A percentile compares a stretch with the other conserved stretches of the same genome.
Conservation (phyloP, 2,329 filamentous ascomycete species). For the Fusarium dimerum region DNA sequence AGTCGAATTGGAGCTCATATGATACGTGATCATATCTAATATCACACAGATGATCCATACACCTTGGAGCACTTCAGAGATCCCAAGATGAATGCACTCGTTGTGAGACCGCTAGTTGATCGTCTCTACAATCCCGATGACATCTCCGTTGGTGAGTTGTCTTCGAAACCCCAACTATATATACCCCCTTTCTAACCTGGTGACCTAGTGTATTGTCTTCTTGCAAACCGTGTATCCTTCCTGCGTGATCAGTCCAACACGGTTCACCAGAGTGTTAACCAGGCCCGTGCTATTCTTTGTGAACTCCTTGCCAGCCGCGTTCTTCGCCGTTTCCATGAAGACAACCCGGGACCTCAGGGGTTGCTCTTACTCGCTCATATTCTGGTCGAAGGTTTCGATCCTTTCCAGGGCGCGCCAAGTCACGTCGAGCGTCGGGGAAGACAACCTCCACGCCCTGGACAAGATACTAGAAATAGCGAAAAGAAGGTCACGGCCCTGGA, state of each 20-base stretch:
- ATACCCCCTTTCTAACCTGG: slow-evolving; percentile 1
- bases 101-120: slow-evolving; percentile 70
- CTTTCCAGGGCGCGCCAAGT: slow-evolving; percentile 67
- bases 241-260: slow-evolving; percentile 65
- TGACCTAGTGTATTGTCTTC: slow-evolving; percentile 65
- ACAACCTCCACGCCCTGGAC: slow-evolving; percentile 41
- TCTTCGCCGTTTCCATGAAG: slow-evolving; percentile 68
- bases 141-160: slow-evolving; percentile 56
- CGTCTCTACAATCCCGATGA: slow-evolving; percentile 66
- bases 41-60: slow-evolving; percentile 41
- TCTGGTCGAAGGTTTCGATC: slow-evolving; percentile 70
- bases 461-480: slow-evolving; percentile 42
- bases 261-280: slow-evolving; percentile 69
- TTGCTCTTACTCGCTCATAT: slow-evolving; percentile 67
- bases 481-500: slow-evolving; percentile 68
- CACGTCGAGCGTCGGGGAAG: slow-evolving; percentile 54
- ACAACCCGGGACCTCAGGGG: slow-evolving; percentile 62
- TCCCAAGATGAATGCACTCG: slow-evolving; percentile 65
- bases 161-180: not conserved
- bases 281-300: slow-evolving; percentile 67
- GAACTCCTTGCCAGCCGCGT: slow-evolving; percentile 69
- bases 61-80: slow-evolving; percentile 64
- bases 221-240: slow-evolving; percentile 72
- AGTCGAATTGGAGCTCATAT: not conserved
- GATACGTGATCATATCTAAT: slow-evolving; percentile 6